phyloP scores from a whole-genome alignment of 139 green algal species.

The Chlamydomonas sphaeroides region DNA sequence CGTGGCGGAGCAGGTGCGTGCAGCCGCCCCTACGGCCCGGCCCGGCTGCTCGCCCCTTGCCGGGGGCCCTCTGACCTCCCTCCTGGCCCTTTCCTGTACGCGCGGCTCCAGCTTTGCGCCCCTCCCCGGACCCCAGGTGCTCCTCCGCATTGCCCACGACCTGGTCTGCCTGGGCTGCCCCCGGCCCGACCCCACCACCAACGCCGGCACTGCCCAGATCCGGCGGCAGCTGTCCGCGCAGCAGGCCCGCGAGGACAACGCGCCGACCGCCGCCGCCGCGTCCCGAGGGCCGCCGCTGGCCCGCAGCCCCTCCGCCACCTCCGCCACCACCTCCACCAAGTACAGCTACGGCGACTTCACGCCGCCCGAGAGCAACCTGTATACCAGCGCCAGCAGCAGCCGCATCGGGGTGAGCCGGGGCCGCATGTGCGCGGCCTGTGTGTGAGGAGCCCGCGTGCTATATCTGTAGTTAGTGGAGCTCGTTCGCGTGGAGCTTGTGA shows the following conservation, averaged over 20 bases:
- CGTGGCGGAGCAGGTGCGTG: neutral
- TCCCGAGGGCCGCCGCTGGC: too few species aligned
- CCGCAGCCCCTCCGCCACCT: neutral
- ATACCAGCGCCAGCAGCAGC: slow-evolving; percentile 34
- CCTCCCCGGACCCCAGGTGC: too few species aligned
- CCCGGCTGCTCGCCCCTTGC: too few species aligned
- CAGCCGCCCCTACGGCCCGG: too few species aligned
- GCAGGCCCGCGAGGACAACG: neutral
- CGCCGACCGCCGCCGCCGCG: too few species aligned
- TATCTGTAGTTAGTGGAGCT: too few species aligned
- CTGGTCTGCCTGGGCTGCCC: slow-evolving; percentile 21
- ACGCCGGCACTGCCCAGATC: neutral
- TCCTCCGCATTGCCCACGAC: slow-evolving; percentile 21
- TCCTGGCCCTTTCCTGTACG: too few species aligned
- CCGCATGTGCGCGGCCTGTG: too few species aligned
- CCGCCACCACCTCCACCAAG: slow-evolving; percentile 3
- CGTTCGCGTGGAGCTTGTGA: too few species aligned
- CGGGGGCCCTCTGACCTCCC: too few species aligned
- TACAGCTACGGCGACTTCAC: slow-evolving; percentile 38
- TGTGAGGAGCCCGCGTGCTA: too few species aligned
- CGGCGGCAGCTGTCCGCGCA: neutral
- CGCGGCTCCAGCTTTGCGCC: too few species aligned
- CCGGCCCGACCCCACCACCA: slow-evolving; percentile 13
- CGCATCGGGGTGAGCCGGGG: neutral
- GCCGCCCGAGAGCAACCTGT: slow-evolving; percentile 22